These are phyloP conservation scores for Arachnomyces sp. DNA, from an alignment of 2,329 filamentous ascomycete species.

Conservation along the genomic window DNA sequence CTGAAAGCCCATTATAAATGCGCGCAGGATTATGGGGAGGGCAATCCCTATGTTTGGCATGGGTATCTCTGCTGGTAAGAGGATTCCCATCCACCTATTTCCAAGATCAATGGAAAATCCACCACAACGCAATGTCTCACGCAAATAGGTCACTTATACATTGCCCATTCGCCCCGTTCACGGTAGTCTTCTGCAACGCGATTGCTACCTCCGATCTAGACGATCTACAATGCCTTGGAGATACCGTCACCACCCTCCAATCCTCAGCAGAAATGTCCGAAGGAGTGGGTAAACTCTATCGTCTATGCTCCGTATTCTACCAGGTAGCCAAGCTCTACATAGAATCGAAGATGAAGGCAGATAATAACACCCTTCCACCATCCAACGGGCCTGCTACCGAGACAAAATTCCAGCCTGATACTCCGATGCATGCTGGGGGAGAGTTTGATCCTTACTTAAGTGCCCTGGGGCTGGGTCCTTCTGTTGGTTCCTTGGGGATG, in stretches of 20 bases:
- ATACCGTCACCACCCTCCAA: constrained; percentile 50
- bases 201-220: constrained; percentile 44
- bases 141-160: constrained; percentile 29
- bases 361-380: constrained; percentile 9
- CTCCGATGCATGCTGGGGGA: constrained; percentile 40
- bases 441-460: constrained; percentile 59
- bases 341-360: constrained; percentile 48
- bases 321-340: constrained; percentile 55
- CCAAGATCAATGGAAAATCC: not conserved
- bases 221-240: constrained; percentile 48
- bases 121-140: not conserved
- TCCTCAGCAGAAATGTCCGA: constrained; percentile 47
- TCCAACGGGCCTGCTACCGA: constrained; percentile 17
- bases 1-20: constrained; percentile 26
- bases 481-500: constrained; percentile 9
- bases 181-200: constrained; percentile 41
- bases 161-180: constrained; percentile 43
- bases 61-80: constrained; percentile 31
- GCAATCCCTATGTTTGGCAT: constrained; percentile 19
- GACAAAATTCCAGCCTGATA: constrained; percentile 32
- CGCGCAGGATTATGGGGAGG: constrained; percentile 19
- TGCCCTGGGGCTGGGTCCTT: constrained; percentile 52
- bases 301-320: constrained; percentile 54
- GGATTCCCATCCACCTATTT: not conserved
- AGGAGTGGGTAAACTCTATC: constrained; percentile 52